These are phyloP conservation scores for Podaxis sp. DNA, from an alignment of 768 basidiomycete species.

Conservation along the genomic window DNA sequence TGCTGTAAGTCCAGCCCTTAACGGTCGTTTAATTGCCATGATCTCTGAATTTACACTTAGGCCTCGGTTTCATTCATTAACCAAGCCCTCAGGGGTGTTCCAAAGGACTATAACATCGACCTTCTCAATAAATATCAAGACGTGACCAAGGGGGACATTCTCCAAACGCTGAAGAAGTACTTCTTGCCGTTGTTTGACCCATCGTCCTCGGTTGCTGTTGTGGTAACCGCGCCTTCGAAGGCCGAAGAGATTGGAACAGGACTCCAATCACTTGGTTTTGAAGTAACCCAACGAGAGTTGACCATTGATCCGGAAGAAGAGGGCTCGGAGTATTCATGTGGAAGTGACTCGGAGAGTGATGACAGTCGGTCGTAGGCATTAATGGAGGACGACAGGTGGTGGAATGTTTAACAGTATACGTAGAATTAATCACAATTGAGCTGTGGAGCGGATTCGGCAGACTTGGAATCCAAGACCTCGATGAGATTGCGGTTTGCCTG, in stretches of 20 bases:
- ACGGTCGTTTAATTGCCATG: not conserved
- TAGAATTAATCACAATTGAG: not conserved
- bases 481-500: conserved; percentile 67
- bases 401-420: not conserved
- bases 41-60: conserved; percentile 34
- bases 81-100: conserved; percentile 85
- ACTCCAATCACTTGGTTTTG: conserved; percentile 69
- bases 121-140: conserved; percentile 77
- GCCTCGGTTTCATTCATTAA: conserved; percentile 84
- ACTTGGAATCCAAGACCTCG: conserved; percentile 43
- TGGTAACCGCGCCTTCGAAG: conserved; percentile 83
- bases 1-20: conserved; percentile 57
- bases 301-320: conserved; percentile 54
- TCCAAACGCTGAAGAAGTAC: conserved; percentile 65
- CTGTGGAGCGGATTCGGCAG: not conserved
- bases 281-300: conserved; percentile 71
- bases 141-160: conserved; percentile 79
- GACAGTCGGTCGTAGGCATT: not conserved
- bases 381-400: not conserved
- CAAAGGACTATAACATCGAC: conserved; percentile 70
- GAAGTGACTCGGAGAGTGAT: conserved; percentile 18
- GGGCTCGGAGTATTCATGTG: conserved; percentile 33
- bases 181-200: conserved; percentile 86
- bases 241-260: conserved; percentile 66
- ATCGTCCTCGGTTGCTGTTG: conserved; percentile 71